Conservation (phyloP, 345 rosid species). For the Microthlaspi erraticum region DNA sequence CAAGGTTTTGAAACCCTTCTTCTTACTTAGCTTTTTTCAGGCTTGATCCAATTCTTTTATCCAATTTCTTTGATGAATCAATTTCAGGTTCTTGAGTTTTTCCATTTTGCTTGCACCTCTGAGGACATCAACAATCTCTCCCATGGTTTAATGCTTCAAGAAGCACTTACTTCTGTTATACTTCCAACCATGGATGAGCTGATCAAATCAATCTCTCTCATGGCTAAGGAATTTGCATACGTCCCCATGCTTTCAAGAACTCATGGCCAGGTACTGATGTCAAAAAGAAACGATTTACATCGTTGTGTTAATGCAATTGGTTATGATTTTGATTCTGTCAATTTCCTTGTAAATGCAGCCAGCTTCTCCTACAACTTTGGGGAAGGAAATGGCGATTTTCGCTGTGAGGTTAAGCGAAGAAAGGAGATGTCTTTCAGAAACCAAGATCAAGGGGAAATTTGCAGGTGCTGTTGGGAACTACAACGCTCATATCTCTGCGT, state of each 20-base stretch:
- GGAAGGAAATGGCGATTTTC: slow-evolving; percentile 97
- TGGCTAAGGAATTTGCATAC: slow-evolving; percentile 72
- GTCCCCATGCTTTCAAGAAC: slow-evolving; percentile 95
- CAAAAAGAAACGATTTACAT: neutral
- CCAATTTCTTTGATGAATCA: neutral
- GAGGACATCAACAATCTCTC: slow-evolving; percentile 97
- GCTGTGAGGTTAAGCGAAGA: slow-evolving; percentile 82
- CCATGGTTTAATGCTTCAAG: slow-evolving; percentile 90
- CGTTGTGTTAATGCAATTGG: neutral
- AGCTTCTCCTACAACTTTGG: slow-evolving; percentile 92
- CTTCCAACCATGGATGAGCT: slow-evolving; percentile 78
- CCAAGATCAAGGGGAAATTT: slow-evolving; percentile 85
- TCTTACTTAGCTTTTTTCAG: neutral
- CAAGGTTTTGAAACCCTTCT: slow-evolving; percentile 51
- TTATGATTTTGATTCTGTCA: slow-evolving; percentile 15
- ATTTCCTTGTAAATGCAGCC: slow-evolving; percentile 58
- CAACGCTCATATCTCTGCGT: slow-evolving; percentile 90
- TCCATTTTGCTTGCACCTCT: slow-evolving; percentile 96
- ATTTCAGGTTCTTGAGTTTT: slow-evolving; percentile 85
- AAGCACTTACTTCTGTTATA: slow-evolving; percentile 61
- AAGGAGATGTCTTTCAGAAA: slow-evolving; percentile 70
- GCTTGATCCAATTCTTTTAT: neutral
- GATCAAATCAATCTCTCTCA: slow-evolving; percentile 57
- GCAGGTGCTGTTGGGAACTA: slow-evolving; percentile 98
- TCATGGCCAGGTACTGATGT: slow-evolving; percentile 87